phyloP scores from a whole-genome alignment of 805 yeast genomes.

The Priceomyces carsonii region DNA sequence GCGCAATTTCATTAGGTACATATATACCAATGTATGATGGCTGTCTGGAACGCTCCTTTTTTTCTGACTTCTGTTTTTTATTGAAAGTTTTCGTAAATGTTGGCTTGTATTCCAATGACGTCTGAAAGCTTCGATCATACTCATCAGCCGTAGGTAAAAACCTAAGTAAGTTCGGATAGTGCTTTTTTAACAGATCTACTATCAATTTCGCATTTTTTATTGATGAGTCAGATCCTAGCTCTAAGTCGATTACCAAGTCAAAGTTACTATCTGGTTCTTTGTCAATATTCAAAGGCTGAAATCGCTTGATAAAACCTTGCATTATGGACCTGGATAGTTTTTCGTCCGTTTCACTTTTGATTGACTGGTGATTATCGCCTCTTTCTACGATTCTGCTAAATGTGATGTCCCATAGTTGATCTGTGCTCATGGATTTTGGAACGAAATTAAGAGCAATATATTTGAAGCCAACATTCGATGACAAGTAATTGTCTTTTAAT shows the following conservation, averaged over 20 bases:
- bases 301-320: constrained; percentile 70
- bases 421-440: constrained; percentile 27
- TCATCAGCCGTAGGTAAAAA: constrained; percentile 40
- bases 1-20: constrained; percentile 21
- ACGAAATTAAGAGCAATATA: constrained; percentile 72
- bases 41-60: constrained; percentile 4
- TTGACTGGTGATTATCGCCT: constrained; percentile 89
- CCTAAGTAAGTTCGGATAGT: constrained; percentile 32
- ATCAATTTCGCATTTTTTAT: constrained; percentile 49
- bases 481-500: constrained; percentile 45
- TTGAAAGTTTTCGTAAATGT: constrained; percentile 36
- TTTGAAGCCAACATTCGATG: constrained; percentile 41
- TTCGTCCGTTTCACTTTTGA: constrained; percentile 54
- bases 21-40: constrained; percentile 51
- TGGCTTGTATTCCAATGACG: constrained; percentile 59
- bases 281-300: constrained; percentile 54
- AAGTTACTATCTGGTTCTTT: constrained; percentile 64
- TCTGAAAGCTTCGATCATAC: constrained; percentile 47
- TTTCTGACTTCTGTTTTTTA: constrained; percentile 4
- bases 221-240: constrained; percentile 42
- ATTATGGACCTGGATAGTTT: constrained; percentile 59
- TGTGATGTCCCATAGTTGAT: constrained; percentile 52
- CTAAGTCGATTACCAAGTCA: constrained; percentile 63
- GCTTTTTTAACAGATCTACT: constrained; percentile 33
- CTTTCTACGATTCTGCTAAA: constrained; percentile 58